Conservation (phyloP, 1,284 basidiomycete species). For the Sanghuangporus sanghuang region DNA sequence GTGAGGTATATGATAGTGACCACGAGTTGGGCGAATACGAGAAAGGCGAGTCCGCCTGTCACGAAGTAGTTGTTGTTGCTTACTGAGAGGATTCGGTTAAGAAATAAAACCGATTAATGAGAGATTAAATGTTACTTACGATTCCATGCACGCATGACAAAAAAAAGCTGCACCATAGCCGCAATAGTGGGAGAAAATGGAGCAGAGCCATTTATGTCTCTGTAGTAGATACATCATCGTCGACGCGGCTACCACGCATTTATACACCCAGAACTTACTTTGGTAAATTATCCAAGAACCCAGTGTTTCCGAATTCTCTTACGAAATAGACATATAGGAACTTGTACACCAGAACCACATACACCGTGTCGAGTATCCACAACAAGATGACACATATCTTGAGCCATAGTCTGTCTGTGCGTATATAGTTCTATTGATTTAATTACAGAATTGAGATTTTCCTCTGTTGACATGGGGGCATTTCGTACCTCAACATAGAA, state of each 20-base stretch:
- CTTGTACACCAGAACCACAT: conserved; percentile 10
- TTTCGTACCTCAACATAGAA: conserved; percentile 3
- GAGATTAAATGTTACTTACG: background rate
- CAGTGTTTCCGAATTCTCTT: conserved; percentile 3
- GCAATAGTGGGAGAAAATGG: background rate
- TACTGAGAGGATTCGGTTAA: background rate
- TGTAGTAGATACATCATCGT: background rate
- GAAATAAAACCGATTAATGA: background rate
- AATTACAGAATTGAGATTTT: background rate
- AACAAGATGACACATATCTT: conserved; percentile 5
- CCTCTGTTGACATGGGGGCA: too few relatives aligned
- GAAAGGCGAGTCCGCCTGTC: background rate
- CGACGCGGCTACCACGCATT: too few relatives aligned
- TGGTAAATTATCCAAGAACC: background rate
- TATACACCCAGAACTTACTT: background rate
- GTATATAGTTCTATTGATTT: background rate
- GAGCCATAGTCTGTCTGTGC: conserved; percentile 2
- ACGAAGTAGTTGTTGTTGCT: conserved; percentile 2
- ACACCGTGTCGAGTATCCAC: conserved; percentile 12
- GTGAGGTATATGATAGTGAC: background rate
- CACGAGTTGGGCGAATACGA: background rate
- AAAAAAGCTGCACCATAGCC: background rate
- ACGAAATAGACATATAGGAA: conserved; percentile 9
- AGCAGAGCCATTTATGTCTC: background rate
- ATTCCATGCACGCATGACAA: background rate